Evolutionary conservation across 148 eudicot genomes (phyloP), one percentile per base, ranked within the genome.

Genomic region (Silene latifolia): DNA sequence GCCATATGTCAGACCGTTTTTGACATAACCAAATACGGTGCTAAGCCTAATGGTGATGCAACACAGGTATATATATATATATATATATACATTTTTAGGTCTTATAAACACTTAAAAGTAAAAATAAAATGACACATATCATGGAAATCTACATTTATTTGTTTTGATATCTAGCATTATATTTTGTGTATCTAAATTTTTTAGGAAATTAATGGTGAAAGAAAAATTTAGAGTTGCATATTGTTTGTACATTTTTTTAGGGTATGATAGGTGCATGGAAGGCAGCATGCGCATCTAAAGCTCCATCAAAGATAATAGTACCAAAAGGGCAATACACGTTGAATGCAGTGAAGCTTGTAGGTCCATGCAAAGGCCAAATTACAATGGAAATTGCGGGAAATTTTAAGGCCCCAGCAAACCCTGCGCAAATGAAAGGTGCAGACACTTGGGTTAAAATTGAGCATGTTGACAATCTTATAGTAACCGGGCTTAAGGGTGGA

Each of bases 301-400:
- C 57, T 7, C 79, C 87, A 1, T 76, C 81, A 68, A 87, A 69
- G 79, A 39, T 90, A 1, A 14, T 86, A 19, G 70, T 92, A 56
- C 92, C 97, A 61, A 15, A 25, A 53, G 97, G 92, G 7, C 10
- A 23, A 2, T 92, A 79, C 74, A 4, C 7, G 5, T 19, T 86
- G 71, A 78, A 46, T 0, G 71, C 79, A 1, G 83, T 87, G 17
- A 81, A 54, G 20, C 24, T 93, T 67, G 11, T 5, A 47, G 98
- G 96, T 7, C 93, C 96, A 7, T 85, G 89, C 81, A 86, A 80
- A 75, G 82, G 81, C 44, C 84, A 87, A 0, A 23, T 92, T 14
- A 79, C 76, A 7, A 57, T 92, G 19, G 77, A 83, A 77, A 39
- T 88, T 6, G 46, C 78, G 3, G 98, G 93, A 42, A 93, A 86